Conservation (phyloP, 140 eudicot genomes). For the Bidens hawaiensis region DNA sequence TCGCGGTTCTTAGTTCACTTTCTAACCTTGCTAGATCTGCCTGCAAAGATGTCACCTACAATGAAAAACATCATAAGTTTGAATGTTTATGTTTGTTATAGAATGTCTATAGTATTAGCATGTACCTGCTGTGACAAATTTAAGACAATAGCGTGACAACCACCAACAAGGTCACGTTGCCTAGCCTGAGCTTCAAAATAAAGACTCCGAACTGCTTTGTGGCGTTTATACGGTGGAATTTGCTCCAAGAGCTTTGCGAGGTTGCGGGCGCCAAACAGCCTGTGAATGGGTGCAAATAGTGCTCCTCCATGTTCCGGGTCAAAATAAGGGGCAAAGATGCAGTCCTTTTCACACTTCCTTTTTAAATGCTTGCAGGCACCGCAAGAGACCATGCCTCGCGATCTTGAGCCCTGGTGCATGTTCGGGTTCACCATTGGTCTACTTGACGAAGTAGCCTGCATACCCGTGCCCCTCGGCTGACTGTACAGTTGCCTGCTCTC, state of each 20-base stretch:
- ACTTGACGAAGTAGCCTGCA: constrained; percentile 2
- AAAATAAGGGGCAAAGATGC: constrained; percentile 82
- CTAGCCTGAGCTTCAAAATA: constrained; percentile 81
- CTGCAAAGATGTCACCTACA: constrained; percentile 51
- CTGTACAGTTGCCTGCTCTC: constrained; percentile 14
- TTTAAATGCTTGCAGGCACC: constrained; percentile 87
- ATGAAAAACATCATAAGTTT: neutral
- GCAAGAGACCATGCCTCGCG: constrained; percentile 38
- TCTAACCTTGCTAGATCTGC: constrained; percentile 60
- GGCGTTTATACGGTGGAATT: constrained; percentile 47
- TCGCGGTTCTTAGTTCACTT: constrained; percentile 48
- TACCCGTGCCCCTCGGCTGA: constrained; percentile 23
- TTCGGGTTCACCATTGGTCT: no score
- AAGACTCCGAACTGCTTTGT: constrained; percentile 57
- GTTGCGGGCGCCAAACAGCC: constrained; percentile 87
- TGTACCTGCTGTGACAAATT: constrained; percentile 67
- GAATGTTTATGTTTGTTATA: neutral
- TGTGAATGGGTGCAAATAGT: constrained; percentile 78
- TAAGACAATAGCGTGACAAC: constrained; percentile 62
- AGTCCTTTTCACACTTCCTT: constrained; percentile 59
- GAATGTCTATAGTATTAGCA: neutral
- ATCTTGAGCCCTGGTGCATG: neutral
- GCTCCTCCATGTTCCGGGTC: constrained; percentile 77
- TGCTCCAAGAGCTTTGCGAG: constrained; percentile 66
- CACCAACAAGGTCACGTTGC: constrained; percentile 72